Percentiles rank a stretch among this genome's conserved stretches.
Conservation (phyloP, 2,329 filamentous ascomycete genomes). For the Aspergillus novoparasiticus region DNA sequence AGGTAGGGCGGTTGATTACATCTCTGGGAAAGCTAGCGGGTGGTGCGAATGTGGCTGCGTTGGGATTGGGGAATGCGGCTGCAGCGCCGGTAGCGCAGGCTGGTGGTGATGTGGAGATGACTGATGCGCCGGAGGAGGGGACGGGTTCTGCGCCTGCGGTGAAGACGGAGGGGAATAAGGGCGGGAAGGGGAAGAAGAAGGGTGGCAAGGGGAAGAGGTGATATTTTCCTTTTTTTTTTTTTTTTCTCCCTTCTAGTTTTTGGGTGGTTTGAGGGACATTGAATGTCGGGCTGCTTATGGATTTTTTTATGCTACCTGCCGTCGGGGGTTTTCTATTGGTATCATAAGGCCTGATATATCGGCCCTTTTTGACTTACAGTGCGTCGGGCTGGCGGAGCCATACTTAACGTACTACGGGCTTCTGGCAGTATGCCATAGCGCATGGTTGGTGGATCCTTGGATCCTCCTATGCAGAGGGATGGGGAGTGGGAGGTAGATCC, state of each 20-base stretch:
- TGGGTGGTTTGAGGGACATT: background rate
- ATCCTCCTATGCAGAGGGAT: background rate
- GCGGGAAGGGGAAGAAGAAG: conserved; percentile 56
- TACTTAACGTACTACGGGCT: background rate
- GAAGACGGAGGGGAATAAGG: conserved; percentile 32
- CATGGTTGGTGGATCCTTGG: background rate
- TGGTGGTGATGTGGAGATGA: conserved; percentile 36
- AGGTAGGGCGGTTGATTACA: conserved; percentile 80
- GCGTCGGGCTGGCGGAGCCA: background rate
- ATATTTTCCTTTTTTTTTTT: conserved; percentile 24
- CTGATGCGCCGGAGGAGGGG: conserved; percentile 34
- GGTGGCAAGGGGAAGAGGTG: conserved; percentile 74
- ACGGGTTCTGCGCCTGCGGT: conserved; percentile 29
- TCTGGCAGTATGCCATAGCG: background rate
- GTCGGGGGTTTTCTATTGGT: background rate
- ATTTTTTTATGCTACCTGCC: background rate
- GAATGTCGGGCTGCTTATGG: background rate
- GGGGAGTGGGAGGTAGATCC: background rate
- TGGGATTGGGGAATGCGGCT: conserved; percentile 30
- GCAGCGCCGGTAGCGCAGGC: conserved; percentile 30
- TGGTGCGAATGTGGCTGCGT: conserved; percentile 64
- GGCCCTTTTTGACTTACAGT: background rate
- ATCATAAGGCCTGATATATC: background rate
- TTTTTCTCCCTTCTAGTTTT: background rate
- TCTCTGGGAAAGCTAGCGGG: conserved; percentile 75